Base-by-base conservation (phyloP, 495 filamentous ascomycete species). In the Daldinia bambusicola region DNA sequence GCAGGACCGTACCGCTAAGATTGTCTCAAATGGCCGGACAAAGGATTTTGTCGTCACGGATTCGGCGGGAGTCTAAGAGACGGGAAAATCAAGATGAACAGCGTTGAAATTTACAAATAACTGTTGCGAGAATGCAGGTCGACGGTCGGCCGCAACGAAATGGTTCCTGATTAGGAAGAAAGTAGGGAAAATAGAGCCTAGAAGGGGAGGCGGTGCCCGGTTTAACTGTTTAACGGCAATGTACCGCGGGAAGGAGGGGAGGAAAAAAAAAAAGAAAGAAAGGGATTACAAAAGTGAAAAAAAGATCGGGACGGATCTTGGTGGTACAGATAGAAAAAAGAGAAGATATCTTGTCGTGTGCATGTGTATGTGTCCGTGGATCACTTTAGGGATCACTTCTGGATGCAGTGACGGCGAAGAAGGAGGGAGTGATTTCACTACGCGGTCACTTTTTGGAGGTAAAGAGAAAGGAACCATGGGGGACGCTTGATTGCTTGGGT, bases 401-500 rank as follows among this genome's bases (percentile, higher is more conserved):
- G 40, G 59, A 53, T 38, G 55, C 30, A 61, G 67, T 70, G 67
- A 70, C 61, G 68, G 63, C 55, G 38, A 71, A 66, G 55, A 61
- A 66, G 55, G 68, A 20, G 56, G 61, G 58, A 62, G 41, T 60
- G 61, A 63, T 66, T 66, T 52, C 50, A 62, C 43, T 41, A 55
- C 61, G 38, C 45, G 52, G 63, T 61, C 14, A 64, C 58, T 59
- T 43, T 59, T 52, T 55, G 67, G 67, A 63, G 67, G 70, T 65
- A 74, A 74, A 67, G 59, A 75, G 52, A 40, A 71, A 18, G 30
- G 16, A 32, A 16, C n/a, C 32, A 34, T 56, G 31, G 53, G 67
- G 67, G 67, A n/a, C 55, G 61, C 61, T 70, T 66, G 69, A 66
- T 71, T 71, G 69, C 58, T 66, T 63, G 34, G 34, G 34, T 36